A percentile compares a stretch with the other conserved stretches of the same genome.
Conservation (phyloP, 2,329 filamentous ascomycete species). For the Aspergillus sp. region DNA sequence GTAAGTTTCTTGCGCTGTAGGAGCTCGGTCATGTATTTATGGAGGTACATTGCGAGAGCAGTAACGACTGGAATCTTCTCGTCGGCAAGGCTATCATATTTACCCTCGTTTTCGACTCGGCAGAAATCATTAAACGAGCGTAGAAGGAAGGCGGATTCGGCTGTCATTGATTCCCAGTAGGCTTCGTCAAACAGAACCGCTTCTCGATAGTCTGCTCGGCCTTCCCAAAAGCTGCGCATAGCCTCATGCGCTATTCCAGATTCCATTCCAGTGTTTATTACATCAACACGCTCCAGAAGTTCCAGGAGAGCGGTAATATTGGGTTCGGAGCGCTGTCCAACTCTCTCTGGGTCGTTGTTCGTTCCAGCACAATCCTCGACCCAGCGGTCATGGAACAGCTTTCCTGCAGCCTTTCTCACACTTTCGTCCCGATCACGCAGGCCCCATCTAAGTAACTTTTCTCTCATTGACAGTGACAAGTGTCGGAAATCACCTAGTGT, state of each 20-base stretch:
- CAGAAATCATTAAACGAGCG: constrained; percentile 95
- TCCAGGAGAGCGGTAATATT: constrained; percentile 84
- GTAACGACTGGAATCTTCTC: constrained; percentile 96
- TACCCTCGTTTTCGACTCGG: constrained; percentile 69
- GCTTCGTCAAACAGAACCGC: constrained; percentile 45
- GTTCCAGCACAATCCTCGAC: constrained; percentile 87
- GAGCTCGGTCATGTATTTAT: constrained; percentile 68
- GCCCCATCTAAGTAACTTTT: constrained; percentile 94
- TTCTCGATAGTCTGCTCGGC: constrained; percentile 63
- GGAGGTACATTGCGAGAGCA: constrained; percentile 81
- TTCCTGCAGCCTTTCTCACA: constrained; percentile 86
- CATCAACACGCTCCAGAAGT: constrained; percentile 88
- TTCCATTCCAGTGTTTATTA: constrained; percentile 85
- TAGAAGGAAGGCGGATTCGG: constrained; percentile 85
- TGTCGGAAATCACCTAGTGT: constrained; percentile 92
- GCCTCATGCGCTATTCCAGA: constrained; percentile 89
- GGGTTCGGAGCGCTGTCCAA: constrained; percentile 56
- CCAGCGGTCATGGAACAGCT: constrained; percentile 93
- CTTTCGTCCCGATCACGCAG: constrained; percentile 90
- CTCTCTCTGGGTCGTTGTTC: constrained; percentile 57
- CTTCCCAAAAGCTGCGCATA: constrained; percentile 96
- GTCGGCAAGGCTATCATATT: constrained; percentile 74
- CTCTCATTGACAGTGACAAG: constrained; percentile 87
- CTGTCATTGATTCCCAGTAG: constrained; percentile 54
- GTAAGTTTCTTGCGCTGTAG: constrained; percentile 40